Evolutionary conservation across 768 basidiomycete species (phyloP).

Genomic region (Mycena floridula): DNA sequence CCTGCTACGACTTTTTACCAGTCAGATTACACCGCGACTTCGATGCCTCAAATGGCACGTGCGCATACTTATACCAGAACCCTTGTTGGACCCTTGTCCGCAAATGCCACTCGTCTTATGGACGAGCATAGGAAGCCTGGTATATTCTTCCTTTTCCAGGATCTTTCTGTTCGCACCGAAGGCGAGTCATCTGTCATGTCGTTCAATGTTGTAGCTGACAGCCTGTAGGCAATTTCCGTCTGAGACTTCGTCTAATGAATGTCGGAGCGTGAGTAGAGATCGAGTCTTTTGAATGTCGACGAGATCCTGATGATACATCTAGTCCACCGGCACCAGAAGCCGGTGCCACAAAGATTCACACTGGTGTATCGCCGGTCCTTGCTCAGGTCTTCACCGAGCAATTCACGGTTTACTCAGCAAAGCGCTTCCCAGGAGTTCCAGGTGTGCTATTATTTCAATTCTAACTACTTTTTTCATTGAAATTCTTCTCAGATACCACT

Average conservation of each 20-base stretch:
- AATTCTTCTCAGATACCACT: slow-evolving; percentile 61
- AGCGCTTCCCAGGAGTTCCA: slow-evolving; percentile 92
- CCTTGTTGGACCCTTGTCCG: slow-evolving; percentile 82
- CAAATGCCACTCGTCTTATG: slow-evolving; percentile 77
- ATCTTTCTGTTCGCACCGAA: slow-evolving; percentile 90
- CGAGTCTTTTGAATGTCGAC: slow-evolving; percentile 5
- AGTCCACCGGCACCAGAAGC: slow-evolving; percentile 72
- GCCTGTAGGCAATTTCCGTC: slow-evolving; percentile 78
- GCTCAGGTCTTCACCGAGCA: slow-evolving; percentile 80
- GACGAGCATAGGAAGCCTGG: slow-evolving; percentile 85
- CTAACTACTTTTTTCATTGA: slow-evolving; percentile 13
- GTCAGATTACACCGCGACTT: slow-evolving; percentile 20
- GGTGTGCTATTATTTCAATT: slow-evolving; percentile 38
- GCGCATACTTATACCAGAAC: slow-evolving; percentile 74
- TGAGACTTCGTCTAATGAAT: slow-evolving; percentile 85
- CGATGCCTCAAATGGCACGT: slow-evolving; percentile 46
- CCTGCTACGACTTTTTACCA: slow-evolving; percentile 13
- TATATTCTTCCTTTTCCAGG: slow-evolving; percentile 94
- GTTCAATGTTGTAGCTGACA: too few species aligned
- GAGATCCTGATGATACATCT: slow-evolving; percentile 14
- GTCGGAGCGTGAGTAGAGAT: slow-evolving; percentile 73
- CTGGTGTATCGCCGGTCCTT: slow-evolving; percentile 65
- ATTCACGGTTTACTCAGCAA: slow-evolving; percentile 87
- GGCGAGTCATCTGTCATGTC: slow-evolving; percentile 51
- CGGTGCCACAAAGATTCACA: slow-evolving; percentile 61